These are phyloP conservation scores for Fragaria ananassa DNA, from an alignment of 306 rosid species.

Conservation along the genomic window DNA sequence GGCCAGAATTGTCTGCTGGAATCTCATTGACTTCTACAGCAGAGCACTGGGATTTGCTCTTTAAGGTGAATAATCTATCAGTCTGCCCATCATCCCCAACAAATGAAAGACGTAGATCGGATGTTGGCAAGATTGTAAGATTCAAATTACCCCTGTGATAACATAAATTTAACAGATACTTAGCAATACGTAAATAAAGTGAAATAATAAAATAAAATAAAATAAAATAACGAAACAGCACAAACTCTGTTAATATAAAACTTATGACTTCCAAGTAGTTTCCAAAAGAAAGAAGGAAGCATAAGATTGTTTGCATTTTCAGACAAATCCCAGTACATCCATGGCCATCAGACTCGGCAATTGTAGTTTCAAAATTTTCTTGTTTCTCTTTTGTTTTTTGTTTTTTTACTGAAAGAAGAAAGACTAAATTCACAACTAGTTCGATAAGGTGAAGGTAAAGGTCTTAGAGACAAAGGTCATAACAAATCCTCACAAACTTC, in stretches of 20 bases:
- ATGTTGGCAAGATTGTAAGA: conserved; percentile 75
- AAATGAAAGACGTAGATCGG: conserved; percentile 82
- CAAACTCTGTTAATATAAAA: too few species aligned
- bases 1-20: conserved; percentile 63
- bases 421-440: neutral
- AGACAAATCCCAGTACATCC: neutral
- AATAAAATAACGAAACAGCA: neutral
- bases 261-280: neutral
- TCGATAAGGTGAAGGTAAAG: neutral
- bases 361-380: neutral
- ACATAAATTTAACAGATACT: conserved; percentile 19
- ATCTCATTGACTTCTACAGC: conserved; percentile 61
- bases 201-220: conserved; percentile 14
- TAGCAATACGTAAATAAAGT: conserved; percentile 19
- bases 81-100: conserved; percentile 72
- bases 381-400: neutral
- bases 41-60: conserved; percentile 47
- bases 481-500: neutral
- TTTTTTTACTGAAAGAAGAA: too few species aligned
- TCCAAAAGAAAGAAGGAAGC: neutral
- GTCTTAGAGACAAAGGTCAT: too few species aligned
- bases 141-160: conserved; percentile 79
- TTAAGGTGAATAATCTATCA: conserved; percentile 56
- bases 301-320: neutral
- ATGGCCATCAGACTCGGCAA: neutral